Evolutionary conservation across 768 basidiomycete genomes (phyloP), one percentile per base, ranked within the genome.

Genomic region (Psilocybe sp.): DNA sequence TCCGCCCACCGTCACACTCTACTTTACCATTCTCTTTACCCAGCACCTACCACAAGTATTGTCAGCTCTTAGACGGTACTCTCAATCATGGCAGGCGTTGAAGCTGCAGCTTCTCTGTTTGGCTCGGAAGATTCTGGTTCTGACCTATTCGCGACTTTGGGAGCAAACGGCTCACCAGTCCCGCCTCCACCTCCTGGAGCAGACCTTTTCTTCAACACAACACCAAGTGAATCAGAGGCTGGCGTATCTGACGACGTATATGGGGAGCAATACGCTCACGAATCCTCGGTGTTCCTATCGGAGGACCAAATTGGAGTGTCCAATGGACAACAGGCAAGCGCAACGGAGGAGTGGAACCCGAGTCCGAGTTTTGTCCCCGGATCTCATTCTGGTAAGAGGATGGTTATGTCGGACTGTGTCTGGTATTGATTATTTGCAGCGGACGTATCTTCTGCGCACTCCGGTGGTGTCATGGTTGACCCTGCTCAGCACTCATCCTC

Each of bases 51-150:
- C 31, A 31, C 18, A 15, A 44, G 16, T 46, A 31, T 35, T 18
- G 23, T 20, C 33, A 46, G 18, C 19, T 40, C 43, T 50, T 12
- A 40, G n/a, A 23, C 23, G 37, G 15, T 19, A 35, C 39, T 44
- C 43, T 9, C 36, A 59, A 60, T 12, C 60, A 86, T 87, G 85
- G 78, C 72, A 64, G 73, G 75, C 57, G 81, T 85, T 49, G 87
- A 89, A 73, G 83, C 87, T 57, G 90, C 90, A 33, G 85, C 89
- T 45, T 84, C 87, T 50, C 84, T 92, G 40, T 92, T 92, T 73
- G 87, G 82, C 53, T 69, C 79, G 46, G 79, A 80, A 31, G 85
- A 89, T 61, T 61, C 80, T 44, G 70, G 70, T 14, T 72, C 77
- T 31, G 85, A 88, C 69, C 79, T 80, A 46, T 87, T 87, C 70